Conservation (phyloP, 164 flowering plant genomes). For the Echeveria elegans region DNA sequence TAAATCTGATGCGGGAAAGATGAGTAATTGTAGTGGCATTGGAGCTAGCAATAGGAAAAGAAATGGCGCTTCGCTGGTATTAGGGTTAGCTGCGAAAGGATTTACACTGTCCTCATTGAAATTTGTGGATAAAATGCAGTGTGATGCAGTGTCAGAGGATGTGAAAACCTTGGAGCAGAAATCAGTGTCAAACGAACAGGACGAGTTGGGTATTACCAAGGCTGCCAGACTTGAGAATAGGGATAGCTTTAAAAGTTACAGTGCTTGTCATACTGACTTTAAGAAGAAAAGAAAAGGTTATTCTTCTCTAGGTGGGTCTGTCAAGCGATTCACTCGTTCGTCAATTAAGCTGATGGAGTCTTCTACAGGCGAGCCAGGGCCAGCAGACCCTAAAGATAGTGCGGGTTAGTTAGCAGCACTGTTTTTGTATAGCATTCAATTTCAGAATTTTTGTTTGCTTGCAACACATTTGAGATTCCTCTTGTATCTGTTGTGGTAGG, state of each 20-base stretch:
- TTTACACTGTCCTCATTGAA: constrained; percentile 4
- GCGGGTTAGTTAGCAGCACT: not conserved
- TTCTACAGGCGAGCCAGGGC: not conserved
- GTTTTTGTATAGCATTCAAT: not conserved
- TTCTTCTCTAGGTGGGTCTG: not conserved
- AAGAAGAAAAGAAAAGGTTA: not conserved
- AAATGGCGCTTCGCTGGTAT: not conserved
- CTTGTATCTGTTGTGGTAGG: not conserved
- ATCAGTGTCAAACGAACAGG: not conserved
- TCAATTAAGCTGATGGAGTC: not conserved
- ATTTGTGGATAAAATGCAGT: not conserved
- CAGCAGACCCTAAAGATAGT: not conserved
- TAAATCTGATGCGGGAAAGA: not conserved
- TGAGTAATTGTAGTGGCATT: not conserved
- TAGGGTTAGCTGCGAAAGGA: not conserved
- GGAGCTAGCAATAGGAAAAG: not conserved
- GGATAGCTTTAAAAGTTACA: not conserved
- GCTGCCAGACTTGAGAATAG: not conserved
- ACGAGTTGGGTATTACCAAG: not conserved
- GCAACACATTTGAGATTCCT: not conserved
- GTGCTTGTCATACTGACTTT: constrained; percentile 2
- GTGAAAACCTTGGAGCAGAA: not conserved
- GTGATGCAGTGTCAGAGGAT: not conserved
- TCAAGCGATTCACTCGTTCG: not conserved
- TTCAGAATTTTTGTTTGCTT: not conserved